These are phyloP conservation scores for Triticum aestivum DNA, from an alignment of 176 grass and related monocot genomes.

Conservation along the genomic window IWGSC_CS_RefSeq_v2.1 NC_057805.1:435465061-435465560, in stretches of 20 bases:
- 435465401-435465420: slow-evolving; percentile 58
- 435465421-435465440: slow-evolving; percentile 49
- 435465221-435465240: neutral
- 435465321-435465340: neutral
- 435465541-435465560: slow-evolving; percentile 58
- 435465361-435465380: slow-evolving; percentile 47
- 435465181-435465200: neutral
- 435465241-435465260: neutral
- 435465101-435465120: no score
- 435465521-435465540: slow-evolving; percentile 62
- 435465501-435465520: slow-evolving; percentile 59
- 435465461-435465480: slow-evolving; percentile 47
- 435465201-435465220: neutral
- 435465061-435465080: no score
- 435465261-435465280: neutral
- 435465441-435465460: slow-evolving; percentile 69
- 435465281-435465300: neutral
- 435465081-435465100: no score
- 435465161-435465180: no score
- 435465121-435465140: no score
- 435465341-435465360: neutral
- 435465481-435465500: slow-evolving; percentile 84
- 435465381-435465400: slow-evolving; percentile 36
- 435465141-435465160: no score
- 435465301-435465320: neutral